Conservation (phyloP, 2,329 filamentous ascomycete genomes). For the Penicillium sclerotigenum region DNA sequence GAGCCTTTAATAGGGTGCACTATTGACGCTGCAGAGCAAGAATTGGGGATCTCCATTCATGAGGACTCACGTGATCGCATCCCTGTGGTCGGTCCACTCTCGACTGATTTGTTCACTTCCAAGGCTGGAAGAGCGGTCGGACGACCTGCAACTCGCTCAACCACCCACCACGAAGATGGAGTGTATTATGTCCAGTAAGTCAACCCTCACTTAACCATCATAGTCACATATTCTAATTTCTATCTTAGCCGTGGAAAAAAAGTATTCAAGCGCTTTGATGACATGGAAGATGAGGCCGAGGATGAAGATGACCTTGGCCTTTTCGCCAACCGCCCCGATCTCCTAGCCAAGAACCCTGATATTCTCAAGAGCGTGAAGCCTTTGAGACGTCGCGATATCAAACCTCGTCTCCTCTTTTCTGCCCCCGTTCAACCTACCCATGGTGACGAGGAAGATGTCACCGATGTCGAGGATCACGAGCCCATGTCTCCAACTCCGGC, state of each 20-base stretch:
- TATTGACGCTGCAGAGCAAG: neutral
- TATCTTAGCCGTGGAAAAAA: slow-evolving; percentile 58
- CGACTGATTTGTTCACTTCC: slow-evolving; percentile 54
- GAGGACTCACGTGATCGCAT: slow-evolving; percentile 63
- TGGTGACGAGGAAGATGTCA: slow-evolving; percentile 51
- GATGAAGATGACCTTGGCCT: slow-evolving; percentile 45
- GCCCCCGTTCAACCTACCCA: slow-evolving; percentile 35
- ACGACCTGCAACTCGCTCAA: slow-evolving; percentile 8
- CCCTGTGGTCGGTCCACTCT: slow-evolving; percentile 29
- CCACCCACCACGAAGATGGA: neutral
- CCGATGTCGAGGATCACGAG: slow-evolving; percentile 50
- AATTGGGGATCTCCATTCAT: slow-evolving; percentile 52
- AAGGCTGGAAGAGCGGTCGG: neutral
- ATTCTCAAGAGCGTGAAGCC: slow-evolving; percentile 41
- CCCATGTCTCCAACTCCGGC: slow-evolving; percentile 12
- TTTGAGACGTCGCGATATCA: slow-evolving; percentile 57
- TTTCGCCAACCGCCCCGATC: slow-evolving; percentile 39
- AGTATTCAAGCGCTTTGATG: slow-evolving; percentile 55
- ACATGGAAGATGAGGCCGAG: slow-evolving; percentile 39
- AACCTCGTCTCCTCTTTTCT: slow-evolving; percentile 59
- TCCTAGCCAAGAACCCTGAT: slow-evolving; percentile 29
- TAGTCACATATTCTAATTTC: slow-evolving; percentile 25
- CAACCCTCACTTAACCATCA: slow-evolving; percentile 28
- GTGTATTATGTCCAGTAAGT: slow-evolving; percentile 7
- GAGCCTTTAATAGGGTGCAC: slow-evolving; percentile 22